phyloP scores from a whole-genome alignment of 2,329 filamentous ascomycete species.

The Penicillium janthinellum region DNA sequence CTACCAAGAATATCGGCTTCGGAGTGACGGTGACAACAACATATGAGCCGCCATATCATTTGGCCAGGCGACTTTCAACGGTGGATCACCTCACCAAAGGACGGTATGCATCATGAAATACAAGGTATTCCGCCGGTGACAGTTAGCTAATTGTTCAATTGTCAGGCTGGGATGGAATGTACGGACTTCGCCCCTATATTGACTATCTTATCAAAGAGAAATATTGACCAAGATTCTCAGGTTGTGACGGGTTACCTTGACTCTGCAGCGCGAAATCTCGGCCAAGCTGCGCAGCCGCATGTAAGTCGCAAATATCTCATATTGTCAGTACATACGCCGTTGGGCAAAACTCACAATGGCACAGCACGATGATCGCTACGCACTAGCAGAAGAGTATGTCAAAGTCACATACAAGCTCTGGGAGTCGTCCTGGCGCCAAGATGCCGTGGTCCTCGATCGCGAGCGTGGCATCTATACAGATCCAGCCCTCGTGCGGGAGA shows the following conservation, averaged over 20 bases:
- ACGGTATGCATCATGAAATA: constrained; percentile 42
- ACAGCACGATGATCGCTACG: constrained; percentile 67
- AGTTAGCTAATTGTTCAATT: constrained; percentile 6
- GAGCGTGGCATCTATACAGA: constrained; percentile 62
- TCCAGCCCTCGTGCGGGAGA: constrained; percentile 61
- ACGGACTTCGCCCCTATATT: constrained; percentile 18
- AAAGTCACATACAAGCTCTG: constrained; percentile 67
- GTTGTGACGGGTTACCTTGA: constrained; percentile 71
- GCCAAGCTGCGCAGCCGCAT: constrained; percentile 56
- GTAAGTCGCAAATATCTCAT: constrained; percentile 17
- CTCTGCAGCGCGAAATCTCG: constrained; percentile 65
- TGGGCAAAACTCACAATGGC: not conserved
- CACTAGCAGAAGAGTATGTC: constrained; percentile 65
- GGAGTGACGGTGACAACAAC: constrained; percentile 69
- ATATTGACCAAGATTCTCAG: constrained; percentile 27
- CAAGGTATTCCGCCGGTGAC: not conserved
- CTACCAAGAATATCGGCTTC: constrained; percentile 67
- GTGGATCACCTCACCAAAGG: constrained; percentile 68
- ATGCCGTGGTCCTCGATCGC: constrained; percentile 64
- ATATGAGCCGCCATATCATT: constrained; percentile 69
- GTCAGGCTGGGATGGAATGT: constrained; percentile 59
- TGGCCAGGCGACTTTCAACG: constrained; percentile 66
- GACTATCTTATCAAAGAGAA: not conserved
- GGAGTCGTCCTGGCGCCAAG: constrained; percentile 67
- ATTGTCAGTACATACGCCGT: not conserved